A percentile compares a stretch with the other conserved stretches of the same genome.
Evolutionary conservation across 345 rosid species (phyloP).

Genomic region (Jatropha curcas): DNA sequence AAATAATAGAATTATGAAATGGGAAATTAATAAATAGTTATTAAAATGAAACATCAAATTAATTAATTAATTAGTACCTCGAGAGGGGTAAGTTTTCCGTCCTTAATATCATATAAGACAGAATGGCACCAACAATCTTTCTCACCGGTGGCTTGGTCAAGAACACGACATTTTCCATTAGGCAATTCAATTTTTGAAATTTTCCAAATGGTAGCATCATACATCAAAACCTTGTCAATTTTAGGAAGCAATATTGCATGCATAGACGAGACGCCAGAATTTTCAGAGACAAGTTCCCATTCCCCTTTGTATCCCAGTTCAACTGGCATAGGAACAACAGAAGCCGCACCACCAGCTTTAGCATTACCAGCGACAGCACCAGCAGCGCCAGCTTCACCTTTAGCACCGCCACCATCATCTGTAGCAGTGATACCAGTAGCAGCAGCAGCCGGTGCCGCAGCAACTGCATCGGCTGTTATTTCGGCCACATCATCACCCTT

Average conservation of each 20-base stretch:
- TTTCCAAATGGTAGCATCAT: constrained; percentile 72
- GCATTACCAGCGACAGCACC: neutral
- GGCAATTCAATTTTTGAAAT: constrained; percentile 44
- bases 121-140: constrained; percentile 78
- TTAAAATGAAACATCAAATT: too few species aligned
- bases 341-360: too few species aligned
- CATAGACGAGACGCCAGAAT: constrained; percentile 87
- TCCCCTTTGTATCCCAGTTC: constrained; percentile 37
- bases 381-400: neutral
- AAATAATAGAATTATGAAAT: too few species aligned
- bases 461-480: too few species aligned
- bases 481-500: neutral
- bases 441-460: too few species aligned
- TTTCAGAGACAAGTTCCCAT: constrained; percentile 56
- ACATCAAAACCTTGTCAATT: constrained; percentile 57
- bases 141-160: constrained; percentile 24
- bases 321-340: neutral
- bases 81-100: constrained; percentile 46
- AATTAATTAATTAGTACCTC: too few species aligned
- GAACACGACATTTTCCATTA: constrained; percentile 42
- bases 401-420: too few species aligned
- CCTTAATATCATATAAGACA: constrained; percentile 49
- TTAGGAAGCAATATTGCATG: constrained; percentile 69
- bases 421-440: too few species aligned
- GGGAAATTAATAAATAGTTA: too few species aligned